These are phyloP conservation scores for Blastomyces gilchristii DNA, from an alignment of 2,329 filamentous ascomycete genomes.

Conservation along the genomic window DNA sequence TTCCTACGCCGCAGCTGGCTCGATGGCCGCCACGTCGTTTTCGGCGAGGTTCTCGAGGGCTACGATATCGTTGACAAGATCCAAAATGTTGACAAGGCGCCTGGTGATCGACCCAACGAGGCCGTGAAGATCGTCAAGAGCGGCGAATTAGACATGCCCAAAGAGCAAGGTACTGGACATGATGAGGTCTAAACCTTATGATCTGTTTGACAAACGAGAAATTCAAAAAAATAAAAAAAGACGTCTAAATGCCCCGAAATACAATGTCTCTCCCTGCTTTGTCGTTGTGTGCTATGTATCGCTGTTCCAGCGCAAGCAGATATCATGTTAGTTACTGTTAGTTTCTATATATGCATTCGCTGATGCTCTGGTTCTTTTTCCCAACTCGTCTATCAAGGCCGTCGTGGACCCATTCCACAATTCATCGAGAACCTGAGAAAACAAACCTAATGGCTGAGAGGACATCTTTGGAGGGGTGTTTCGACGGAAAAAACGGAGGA, in stretches of 20 bases:
- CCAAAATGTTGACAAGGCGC: conserved; percentile 50
- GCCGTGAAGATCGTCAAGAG: conserved; percentile 56
- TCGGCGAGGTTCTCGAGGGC: conserved; percentile 59
- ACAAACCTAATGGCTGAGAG: background rate
- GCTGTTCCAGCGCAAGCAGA: background rate
- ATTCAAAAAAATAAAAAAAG: background rate
- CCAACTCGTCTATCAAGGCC: conserved; percentile 4
- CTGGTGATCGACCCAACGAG: conserved; percentile 47
- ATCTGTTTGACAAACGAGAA: conserved; percentile 11
- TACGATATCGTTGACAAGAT: conserved; percentile 57
- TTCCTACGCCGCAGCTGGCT: conserved; percentile 40
- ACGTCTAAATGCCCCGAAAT: conserved; percentile 6
- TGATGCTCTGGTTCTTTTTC: background rate
- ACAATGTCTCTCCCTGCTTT: background rate
- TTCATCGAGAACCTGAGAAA: conserved; percentile 1
- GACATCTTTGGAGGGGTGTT: background rate
- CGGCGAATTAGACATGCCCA: conserved; percentile 50
- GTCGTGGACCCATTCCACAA: background rate
- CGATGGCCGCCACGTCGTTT: conserved; percentile 56
- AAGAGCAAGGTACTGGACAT: conserved; percentile 50
- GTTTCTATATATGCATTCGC: background rate
- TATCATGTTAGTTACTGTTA: conserved; percentile 17
- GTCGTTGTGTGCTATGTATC: background rate
- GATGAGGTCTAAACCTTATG: conserved; percentile 48
- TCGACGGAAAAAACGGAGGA: background rate